Base-by-base conservation (phyloP, 768 basidiomycete genomes). In the Leccinum ochraceum region DNA sequence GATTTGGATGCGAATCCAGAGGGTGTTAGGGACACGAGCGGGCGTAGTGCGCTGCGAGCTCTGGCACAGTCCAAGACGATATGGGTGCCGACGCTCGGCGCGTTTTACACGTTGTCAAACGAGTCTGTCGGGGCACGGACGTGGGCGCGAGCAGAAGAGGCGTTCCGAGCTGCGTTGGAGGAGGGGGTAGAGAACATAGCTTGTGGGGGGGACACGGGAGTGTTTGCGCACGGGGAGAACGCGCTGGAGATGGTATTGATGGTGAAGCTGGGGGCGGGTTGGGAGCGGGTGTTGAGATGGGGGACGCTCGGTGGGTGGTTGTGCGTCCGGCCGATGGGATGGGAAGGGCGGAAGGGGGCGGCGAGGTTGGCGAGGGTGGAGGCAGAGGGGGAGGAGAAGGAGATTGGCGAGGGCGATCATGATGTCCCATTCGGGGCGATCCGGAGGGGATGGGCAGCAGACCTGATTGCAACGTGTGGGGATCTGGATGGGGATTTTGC, bases 181-280 rank as follows among this genome's bases (percentile, higher is more conserved):
- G 65, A 70, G 3, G 78, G 77, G 0, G 73, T 80, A 63, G 77
- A 81, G 10, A 77, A 78, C 56, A 78, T 88, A 55, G 84, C 84
- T 6, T 83, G 83, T 66, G 86, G 86, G 7, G 85, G 86, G 1
- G 85, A 88, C 70, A 88, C 86, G 2, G 87, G 86, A 8, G 80
- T 81, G 2, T 88, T 88, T 69, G 65, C 80, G 17, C 87, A 87
- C 66, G 86, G 86, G 1, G 74, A 78, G 62, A 88, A 88, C 66
- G 79, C 82, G 26, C 70, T 82, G 46, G 87, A 88, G 76, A 75
- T 88, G 78, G 74, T 80, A 64, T 69, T 87, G 32, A 87, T 88
- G 88, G 80, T 81, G 14, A 66, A 70, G 26, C 74, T 85, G 2
- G 86, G 86, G 2, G 85, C 83, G 22, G 71, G 75, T 28, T 83